Base-by-base conservation (phyloP, 208 protist genomes). In the Trypanosoma avium region DNA sequence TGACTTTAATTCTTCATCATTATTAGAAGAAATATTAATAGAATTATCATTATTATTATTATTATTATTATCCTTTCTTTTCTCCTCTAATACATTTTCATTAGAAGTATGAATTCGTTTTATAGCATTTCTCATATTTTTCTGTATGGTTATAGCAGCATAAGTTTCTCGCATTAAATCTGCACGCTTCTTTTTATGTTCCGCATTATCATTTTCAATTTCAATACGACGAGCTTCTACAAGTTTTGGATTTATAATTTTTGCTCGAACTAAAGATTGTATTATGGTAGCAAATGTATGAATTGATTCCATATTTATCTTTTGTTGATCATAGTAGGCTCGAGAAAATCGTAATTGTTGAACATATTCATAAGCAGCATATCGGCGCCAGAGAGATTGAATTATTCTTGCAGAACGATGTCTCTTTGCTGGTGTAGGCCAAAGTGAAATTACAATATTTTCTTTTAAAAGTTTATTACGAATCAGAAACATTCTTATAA, bases 401-500 rank as follows among this genome's bases (percentile, higher is more conserved):
- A 92, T 88, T 15, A 13, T 19, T 36, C 58, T 19, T 19, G 83
- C 83, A 13, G 63, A 70, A 0, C 36, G 57, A 21, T 72, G 35
- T 43, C 54, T 38, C 33, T 49, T 49, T 17, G 60, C 53, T 2
- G 19, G 57, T 24, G 60, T 73, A 5, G 46, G 54, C 3, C n/a
- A n/a, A n/a, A n/a, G n/a, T n/a, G 26, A 42, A 12, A 69, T 35
- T 33, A 13, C 19, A 2, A 59, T 1, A n/a, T 69, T 32, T 17
- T 35, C 5, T 10, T 47, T 48, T 4, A 43, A 32, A 22, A 82
- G 22, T 9, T 1, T 17, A 12, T 29, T 9, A 6, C 80, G 79
- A 4, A 32, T 47, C 26, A 85, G 75, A 75, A 81, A 81, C 82
- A 89, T 86, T 49, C 88, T 84, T 19, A 65, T 79, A 35, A 61